A percentile compares a stretch with the other conserved stretches of the same genome.
These are phyloP conservation scores for Coemansia sp. DNA, from an alignment of 192 early-diverging fungal genomes.

Conservation along the genomic window DNA sequence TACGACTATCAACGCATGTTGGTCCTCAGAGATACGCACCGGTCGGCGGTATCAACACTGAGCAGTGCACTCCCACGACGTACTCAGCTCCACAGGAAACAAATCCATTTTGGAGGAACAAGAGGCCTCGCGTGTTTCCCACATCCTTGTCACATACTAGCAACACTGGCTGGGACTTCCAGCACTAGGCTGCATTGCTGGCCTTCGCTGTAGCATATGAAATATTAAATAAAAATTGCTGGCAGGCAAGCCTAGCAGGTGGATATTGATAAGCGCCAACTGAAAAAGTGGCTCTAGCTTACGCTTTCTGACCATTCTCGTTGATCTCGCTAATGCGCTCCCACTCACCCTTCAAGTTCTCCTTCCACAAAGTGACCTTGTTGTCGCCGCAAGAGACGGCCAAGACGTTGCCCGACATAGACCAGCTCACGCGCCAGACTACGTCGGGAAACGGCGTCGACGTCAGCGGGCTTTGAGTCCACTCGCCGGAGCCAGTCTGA, in stretches of 20 bases:
- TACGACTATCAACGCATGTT: background rate
- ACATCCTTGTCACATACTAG: background rate
- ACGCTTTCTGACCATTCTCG: constrained; percentile 39
- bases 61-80: background rate
- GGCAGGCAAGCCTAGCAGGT: background rate
- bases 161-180: constrained; percentile 7
- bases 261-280: background rate
- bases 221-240: background rate
- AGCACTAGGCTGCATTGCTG: background rate
- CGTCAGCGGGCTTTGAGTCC: constrained; percentile 71
- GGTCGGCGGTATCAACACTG: background rate
- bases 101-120: background rate
- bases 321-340: constrained; percentile 76
- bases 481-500: constrained; percentile 49
- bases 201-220: background rate
- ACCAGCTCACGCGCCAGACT: constrained; percentile 99
- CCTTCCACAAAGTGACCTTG: constrained; percentile 96
- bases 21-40: background rate
- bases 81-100: background rate
- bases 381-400: constrained; percentile 97
- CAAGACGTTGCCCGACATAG: constrained; percentile 87
- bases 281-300: background rate
- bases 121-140: constrained; percentile 1
- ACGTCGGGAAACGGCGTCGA: constrained; percentile 88
- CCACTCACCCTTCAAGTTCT: constrained; percentile 89